Conservation (phyloP, 2,329 filamentous ascomycete genomes). For the Alternaria hordeiaustralica region DNA sequence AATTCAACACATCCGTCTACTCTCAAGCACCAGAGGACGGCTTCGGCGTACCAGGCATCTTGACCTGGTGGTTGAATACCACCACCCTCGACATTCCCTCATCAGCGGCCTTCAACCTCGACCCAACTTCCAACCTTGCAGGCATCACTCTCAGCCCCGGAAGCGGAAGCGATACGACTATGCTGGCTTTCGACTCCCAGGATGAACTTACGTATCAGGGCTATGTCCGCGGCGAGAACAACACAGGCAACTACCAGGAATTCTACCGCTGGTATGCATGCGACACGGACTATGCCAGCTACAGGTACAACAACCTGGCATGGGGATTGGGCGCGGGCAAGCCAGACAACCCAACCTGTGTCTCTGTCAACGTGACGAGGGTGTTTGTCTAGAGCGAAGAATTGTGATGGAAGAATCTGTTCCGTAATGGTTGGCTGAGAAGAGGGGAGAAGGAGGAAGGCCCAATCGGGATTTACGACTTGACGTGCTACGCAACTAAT, state of each 20-base stretch:
- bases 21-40: slow-evolving; percentile 17
- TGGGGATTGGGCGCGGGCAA: slow-evolving; percentile 51
- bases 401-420: background rate
- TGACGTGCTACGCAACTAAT: background rate
- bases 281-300: slow-evolving; percentile 50
- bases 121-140: slow-evolving; percentile 51
- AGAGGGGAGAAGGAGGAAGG: background rate
- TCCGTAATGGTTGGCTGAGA: background rate
- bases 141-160: slow-evolving; percentile 51
- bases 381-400: slow-evolving; percentile 18
- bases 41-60: slow-evolving; percentile 37
- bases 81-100: slow-evolving; percentile 21
- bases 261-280: slow-evolving; percentile 56
- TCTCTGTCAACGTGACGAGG: slow-evolving; percentile 52
- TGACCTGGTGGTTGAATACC: slow-evolving; percentile 47
- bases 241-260: slow-evolving; percentile 23
- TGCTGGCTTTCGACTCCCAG: slow-evolving; percentile 51
- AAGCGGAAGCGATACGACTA: slow-evolving; percentile 22
- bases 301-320: slow-evolving; percentile 52
- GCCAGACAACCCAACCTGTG: slow-evolving; percentile 56
- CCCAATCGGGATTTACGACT: background rate
- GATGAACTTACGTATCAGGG: slow-evolving; percentile 49
- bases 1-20: slow-evolving; percentile 44
- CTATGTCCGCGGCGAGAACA: slow-evolving; percentile 50
- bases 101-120: slow-evolving; percentile 46